A percentile compares a stretch with the other conserved stretches of the same genome.
These are phyloP conservation scores for Podaxis carcinomalis DNA, from an alignment of 768 basidiomycete genomes.

Conservation along the genomic window DNA sequence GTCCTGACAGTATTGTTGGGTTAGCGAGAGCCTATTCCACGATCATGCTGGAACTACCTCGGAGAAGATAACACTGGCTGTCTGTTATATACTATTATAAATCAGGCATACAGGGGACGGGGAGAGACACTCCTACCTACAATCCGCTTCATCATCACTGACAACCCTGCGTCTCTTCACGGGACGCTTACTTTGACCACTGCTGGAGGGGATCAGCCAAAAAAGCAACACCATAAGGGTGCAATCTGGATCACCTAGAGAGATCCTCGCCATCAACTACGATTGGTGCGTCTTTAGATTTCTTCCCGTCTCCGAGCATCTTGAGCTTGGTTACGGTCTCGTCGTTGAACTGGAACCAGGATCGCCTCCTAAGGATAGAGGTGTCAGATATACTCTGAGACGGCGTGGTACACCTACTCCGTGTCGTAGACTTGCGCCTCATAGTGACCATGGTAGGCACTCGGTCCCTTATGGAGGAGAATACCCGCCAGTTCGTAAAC, in stretches of 20 bases:
- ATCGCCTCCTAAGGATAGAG: constrained; percentile 41
- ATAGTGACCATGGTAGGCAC: constrained; percentile 90
- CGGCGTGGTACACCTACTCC: constrained; percentile 38
- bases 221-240: neutral
- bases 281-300: constrained; percentile 19
- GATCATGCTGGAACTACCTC: neutral
- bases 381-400: neutral
- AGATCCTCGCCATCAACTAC: constrained; percentile 22
- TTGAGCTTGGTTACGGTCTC: constrained; percentile 71
- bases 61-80: neutral
- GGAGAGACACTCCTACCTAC: neutral
- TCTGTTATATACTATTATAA: neutral
- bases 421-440: constrained; percentile 80
- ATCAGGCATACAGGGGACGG: neutral
- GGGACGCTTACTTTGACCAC: constrained; percentile 31
- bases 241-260: constrained; percentile 3
- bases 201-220: neutral
- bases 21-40: neutral
- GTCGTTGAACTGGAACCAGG: constrained; percentile 95
- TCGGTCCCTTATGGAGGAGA: constrained; percentile 84
- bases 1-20: constrained; percentile 26
- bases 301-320: constrained; percentile 43
- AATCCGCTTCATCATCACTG: constrained; percentile 46
- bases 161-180: constrained; percentile 50
- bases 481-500: constrained; percentile 85